These are phyloP conservation scores for Triadica sebifera DNA, from an alignment of 345 rosid genomes.

Conservation along the genomic window DNA sequence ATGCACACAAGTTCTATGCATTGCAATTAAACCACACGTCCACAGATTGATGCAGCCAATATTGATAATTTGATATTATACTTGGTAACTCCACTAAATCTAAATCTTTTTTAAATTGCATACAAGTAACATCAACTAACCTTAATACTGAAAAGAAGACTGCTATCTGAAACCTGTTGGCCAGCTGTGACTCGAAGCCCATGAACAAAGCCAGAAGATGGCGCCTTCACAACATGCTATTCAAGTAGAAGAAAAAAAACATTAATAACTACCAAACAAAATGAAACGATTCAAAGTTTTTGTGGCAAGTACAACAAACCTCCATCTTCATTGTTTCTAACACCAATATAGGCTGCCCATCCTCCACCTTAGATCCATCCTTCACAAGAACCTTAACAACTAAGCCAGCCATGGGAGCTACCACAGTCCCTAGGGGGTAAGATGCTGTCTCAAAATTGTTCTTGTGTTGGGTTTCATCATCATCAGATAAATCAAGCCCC, in stretches of 20 bases:
- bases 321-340: constrained; percentile 99
- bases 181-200: constrained; percentile 71
- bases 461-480: constrained; percentile 54
- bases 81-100: neutral
- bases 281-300: neutral
- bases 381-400: constrained; percentile 78
- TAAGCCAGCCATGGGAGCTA: constrained; percentile 95
- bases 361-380: constrained; percentile 67
- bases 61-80: constrained; percentile 8
- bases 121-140: constrained; percentile 34
- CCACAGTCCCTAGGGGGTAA: constrained; percentile 63
- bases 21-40: neutral
- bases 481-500: constrained; percentile 53
- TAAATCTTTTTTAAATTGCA: neutral
- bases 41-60: neutral
- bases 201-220: constrained; percentile 55
- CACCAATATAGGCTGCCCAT: constrained; percentile 76
- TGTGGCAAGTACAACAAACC: constrained; percentile 41
- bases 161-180: constrained; percentile 71
- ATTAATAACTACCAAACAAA: constrained; percentile 4
- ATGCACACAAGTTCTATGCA: neutral
- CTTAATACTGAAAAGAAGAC: constrained; percentile 69
- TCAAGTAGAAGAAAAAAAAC: neutral
- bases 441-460: constrained; percentile 46
- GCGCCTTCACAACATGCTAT: constrained; percentile 88